Evolutionary conservation across 257 asterid species (phyloP), one percentile per base, ranked within the genome.

Genomic region (Misopates orontium): DNA sequence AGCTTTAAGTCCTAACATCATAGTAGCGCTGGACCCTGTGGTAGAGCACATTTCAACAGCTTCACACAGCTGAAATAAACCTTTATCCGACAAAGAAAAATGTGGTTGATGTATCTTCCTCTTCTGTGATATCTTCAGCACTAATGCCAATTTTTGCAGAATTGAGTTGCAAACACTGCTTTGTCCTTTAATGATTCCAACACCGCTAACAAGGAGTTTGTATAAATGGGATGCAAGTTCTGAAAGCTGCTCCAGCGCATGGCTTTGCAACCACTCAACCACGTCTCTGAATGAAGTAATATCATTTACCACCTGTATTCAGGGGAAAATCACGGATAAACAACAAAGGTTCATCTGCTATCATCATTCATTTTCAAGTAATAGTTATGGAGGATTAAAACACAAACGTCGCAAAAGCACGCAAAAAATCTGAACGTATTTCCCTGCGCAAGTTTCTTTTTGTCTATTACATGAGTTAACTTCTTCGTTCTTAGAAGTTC

Each of bases 211-310:
- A 65, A 92, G 76, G 76, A 92, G 77, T 77, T 74, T 75, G 85
- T 72, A 81, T 51, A 89, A 39, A 83, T 80, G 89, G 59, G 74
- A 71, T 20, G 93, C 81, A 75, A 92, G 85, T 72, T 89, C 97
- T 54, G 95, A 76, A 73, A 92, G 95, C 80, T 85, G 97, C 85
- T 87, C 98, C 77, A 85, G 69, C 22, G 93, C 95, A 80, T 75
- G 77, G 65, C 73, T 81, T 72, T 81, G 89, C 84, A 92, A 74
- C 96, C 96, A 92, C 78, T 89, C 87, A 45, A 72, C 69, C 42
- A 74, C 78, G 62, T 82, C 75, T 77, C 88, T 80, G 17, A 83
- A 77, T 36, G 84, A 69, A 69, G 83, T 77, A 8, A 89, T 57
- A 56, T 72, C 76, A 69, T 65, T 74, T 40, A 83, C 82, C 23